Conservation (phyloP, 352 stramenopile genomes). For the Thraustotheca clavata region DNA sequence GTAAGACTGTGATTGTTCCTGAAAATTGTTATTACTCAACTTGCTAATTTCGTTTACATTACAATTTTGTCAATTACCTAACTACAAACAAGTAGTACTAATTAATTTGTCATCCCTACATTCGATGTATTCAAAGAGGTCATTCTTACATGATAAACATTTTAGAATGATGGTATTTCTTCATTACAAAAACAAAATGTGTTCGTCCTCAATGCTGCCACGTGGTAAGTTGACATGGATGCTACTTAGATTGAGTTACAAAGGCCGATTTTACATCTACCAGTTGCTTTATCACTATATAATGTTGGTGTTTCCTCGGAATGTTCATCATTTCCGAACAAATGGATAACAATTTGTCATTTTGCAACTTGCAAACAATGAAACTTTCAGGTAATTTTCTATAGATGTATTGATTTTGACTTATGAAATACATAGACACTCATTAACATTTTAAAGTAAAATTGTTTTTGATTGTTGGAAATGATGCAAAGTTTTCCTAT, state of each 20-base stretch:
- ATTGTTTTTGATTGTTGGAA: neutral
- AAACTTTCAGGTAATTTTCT: neutral
- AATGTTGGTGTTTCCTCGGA: neutral
- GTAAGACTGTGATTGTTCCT: too few relatives aligned
- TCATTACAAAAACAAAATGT: neutral
- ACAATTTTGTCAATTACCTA: too few relatives aligned
- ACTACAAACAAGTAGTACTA: too few relatives aligned
- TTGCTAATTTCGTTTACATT: too few relatives aligned
- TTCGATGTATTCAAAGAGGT: too few relatives aligned
- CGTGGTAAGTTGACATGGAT: neutral
- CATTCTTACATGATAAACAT: too few relatives aligned
- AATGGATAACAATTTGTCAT: neutral
- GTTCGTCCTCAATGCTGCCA: neutral
- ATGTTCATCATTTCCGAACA: neutral
- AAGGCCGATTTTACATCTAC: neutral
- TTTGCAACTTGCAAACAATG: neutral
- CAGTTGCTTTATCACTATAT: neutral
- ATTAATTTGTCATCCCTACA: too few relatives aligned
- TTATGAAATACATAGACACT: neutral
- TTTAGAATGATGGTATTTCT: slow-evolving; percentile 3
- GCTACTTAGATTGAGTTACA: neutral
- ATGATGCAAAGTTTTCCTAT: neutral
- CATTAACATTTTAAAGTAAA: neutral
- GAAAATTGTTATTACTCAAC: too few relatives aligned
- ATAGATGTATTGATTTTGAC: neutral